Evolutionary conservation across 352 stramenopile species (phyloP), one percentile per base, ranked within the genome.

Genomic region (Phytophthora citricola): DNA sequence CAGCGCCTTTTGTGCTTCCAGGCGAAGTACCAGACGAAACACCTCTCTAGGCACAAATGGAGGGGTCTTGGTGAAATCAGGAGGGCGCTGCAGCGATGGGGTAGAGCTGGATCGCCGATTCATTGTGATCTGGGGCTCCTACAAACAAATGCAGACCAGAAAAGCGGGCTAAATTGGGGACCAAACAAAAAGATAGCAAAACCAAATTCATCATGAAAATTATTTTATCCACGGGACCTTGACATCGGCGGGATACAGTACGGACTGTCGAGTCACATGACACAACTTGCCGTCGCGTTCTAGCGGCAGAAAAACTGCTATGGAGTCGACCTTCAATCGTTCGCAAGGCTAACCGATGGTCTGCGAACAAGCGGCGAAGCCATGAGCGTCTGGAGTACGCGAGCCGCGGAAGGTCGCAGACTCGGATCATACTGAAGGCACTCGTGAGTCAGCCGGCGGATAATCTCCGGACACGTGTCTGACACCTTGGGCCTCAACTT

Each of bases 391-490:
- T 93, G 83, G 41, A 93, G 78, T 39, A 93, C 80, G 24, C 85
- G 83, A 32, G 81, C 83, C 4, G 85, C 83, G 11, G 83, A 85
- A 15, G 87, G 87, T 43, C 87, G 78, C 22, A 92, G 56, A 54
- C 77, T 77, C 5, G 87, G 83, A 57, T 95, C 87, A 24, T 89
- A 93, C 65, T 93, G 85, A 22, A 95, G 79, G 22, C 87, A 95
- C 54, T 92, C 82, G 66, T 93, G 84, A 20, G 84, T 85, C 34
- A 95, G 66, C 11, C 83, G 83, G 36, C 81, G 85, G 29, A 95
- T 91, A 14, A 90, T 81, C n/a, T 93, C 83, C 0, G 87, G 87
- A 40, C 87, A 95, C 7, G 81, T 76, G 44, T 89, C 81, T 8
- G 81, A 91, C 36, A 93, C 84, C 64, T 88, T 92, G 17, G 87